Evolutionary conservation across 169 alveolate species (phyloP).

Genomic region (Plasmodium gaboni): DNA sequence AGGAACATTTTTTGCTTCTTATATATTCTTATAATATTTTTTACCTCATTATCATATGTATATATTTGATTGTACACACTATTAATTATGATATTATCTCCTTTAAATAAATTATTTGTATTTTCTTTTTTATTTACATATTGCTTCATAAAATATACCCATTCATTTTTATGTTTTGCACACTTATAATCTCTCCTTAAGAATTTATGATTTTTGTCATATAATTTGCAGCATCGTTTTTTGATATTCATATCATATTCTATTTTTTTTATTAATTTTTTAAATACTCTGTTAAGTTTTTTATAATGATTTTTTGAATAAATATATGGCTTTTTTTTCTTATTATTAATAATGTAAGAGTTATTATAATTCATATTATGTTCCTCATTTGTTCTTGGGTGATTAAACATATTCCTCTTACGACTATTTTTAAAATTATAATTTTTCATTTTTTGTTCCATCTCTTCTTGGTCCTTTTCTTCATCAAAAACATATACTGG

Average conservation of each 20-base stretch:
- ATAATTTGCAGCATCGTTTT: conserved; percentile 13
- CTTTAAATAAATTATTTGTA: conserved; percentile 5
- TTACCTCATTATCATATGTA: conserved; percentile 39
- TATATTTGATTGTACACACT: conserved; percentile 25
- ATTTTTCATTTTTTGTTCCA: background rate
- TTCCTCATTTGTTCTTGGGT: background rate
- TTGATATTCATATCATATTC: conserved; percentile 28
- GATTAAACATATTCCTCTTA: background rate
- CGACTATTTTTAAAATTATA: background rate
- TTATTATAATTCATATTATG: background rate
- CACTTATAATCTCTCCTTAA: conserved; percentile 62
- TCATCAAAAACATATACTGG: conserved; percentile 58
- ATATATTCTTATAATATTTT: conserved; percentile 30
- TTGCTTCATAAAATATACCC: conserved; percentile 36
- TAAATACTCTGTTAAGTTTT: conserved; percentile 14
- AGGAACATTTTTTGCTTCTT: conserved; percentile 36
- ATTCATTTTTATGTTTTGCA: conserved; percentile 35
- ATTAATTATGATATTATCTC: conserved; percentile 29
- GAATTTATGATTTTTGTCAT: conserved; percentile 51
- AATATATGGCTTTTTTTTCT: background rate
- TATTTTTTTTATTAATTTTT: conserved; percentile 54
- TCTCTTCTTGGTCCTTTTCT: conserved; percentile 12
- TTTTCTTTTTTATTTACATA: conserved; percentile 31
- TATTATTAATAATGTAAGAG: background rate
- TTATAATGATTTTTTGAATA: background rate